Evolutionary conservation across 257 asterid genomes (phyloP).

Genomic region (Solanum lycopersicoides): DNA sequence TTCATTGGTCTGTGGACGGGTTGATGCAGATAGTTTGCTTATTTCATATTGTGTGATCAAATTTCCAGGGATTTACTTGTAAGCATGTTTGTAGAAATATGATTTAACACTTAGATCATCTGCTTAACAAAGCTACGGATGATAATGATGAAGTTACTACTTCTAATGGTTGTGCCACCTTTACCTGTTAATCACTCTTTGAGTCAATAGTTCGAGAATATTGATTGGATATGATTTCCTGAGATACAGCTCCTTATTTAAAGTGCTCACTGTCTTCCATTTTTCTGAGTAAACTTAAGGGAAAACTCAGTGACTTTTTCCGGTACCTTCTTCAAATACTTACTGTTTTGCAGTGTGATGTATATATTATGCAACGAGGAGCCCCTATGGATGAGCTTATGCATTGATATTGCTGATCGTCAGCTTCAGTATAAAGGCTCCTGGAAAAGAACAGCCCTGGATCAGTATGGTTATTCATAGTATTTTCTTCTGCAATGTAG

Average conservation of each 20-base stretch:
- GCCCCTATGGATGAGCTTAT: constrained; percentile 87
- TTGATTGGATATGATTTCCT: background rate
- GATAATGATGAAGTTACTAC: background rate
- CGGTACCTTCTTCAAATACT: background rate
- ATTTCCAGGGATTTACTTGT: background rate
- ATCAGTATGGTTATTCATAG: constrained; percentile 51
- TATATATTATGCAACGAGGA: constrained; percentile 91
- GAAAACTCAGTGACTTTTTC: background rate
- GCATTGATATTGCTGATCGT: constrained; percentile 56
- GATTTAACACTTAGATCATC: background rate
- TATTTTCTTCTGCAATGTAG: background rate
- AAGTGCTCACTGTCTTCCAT: background rate
- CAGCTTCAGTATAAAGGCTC: constrained; percentile 84
- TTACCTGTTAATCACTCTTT: background rate
- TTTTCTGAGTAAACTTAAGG: background rate
- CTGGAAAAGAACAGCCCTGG: constrained; percentile 93
- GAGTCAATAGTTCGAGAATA: background rate
- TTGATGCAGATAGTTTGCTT: background rate
- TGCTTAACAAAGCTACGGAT: background rate
- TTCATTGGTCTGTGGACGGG: background rate
- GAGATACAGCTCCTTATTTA: background rate
- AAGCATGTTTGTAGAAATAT: background rate
- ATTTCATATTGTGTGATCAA: background rate
- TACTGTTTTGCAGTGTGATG: constrained; percentile 60
- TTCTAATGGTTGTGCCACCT: background rate